These are phyloP conservation scores for Cubamyces lactineus DNA, from an alignment of 768 basidiomycete species.

Conservation along the genomic window DNA sequence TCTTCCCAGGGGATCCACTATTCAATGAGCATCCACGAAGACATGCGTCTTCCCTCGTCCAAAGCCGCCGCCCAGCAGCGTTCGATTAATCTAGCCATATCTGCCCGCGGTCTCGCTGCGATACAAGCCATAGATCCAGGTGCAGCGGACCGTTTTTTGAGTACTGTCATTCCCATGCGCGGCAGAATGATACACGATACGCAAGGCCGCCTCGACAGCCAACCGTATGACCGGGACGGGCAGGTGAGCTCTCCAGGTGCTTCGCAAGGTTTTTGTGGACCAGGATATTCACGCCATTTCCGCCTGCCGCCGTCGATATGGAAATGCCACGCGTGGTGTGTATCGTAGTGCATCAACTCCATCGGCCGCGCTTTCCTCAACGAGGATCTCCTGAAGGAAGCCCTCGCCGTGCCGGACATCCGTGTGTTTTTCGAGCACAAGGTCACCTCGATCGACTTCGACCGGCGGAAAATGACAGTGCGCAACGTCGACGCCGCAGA, in stretches of 20 bases:
- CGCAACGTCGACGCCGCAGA: conserved; percentile 47
- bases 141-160: conserved; percentile 69
- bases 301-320: conserved; percentile 13
- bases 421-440: conserved; percentile 81
- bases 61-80: conserved; percentile 70
- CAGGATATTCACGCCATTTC: conserved; percentile 16
- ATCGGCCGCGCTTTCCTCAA: conserved; percentile 90
- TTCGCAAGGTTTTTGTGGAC: conserved; percentile 11
- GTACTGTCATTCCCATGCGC: conserved; percentile 88
- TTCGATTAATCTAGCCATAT: conserved; percentile 96
- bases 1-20: conserved; percentile 13
- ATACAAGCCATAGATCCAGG: conserved; percentile 77
- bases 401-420: conserved; percentile 63
- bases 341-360: conserved; percentile 84
- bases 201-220: conserved; percentile 75
- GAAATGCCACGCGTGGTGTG: neutral
- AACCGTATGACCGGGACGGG: conserved; percentile 85
- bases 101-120: conserved; percentile 89
- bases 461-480: conserved; percentile 57
- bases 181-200: conserved; percentile 92
- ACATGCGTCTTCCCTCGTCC: conserved; percentile 74
- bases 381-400: conserved; percentile 79
- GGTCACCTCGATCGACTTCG: conserved; percentile 76
- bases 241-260: conserved; percentile 57
- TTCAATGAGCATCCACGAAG: conserved; percentile 42